Conservation (phyloP, 345 rosid genomes). For the Crucihimalaya himalaica region DNA sequence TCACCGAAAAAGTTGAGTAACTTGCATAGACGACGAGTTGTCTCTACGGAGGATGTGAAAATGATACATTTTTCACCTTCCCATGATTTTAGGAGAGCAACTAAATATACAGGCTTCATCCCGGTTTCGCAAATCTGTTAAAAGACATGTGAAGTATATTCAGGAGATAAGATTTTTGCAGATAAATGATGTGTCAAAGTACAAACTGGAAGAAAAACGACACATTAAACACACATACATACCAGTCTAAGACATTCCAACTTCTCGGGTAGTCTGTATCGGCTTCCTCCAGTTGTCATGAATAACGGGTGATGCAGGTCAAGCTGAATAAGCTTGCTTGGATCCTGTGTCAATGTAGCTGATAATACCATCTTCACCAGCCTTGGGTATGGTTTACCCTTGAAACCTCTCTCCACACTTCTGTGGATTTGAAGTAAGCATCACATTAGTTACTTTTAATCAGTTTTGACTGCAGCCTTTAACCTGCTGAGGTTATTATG, state of each 20-base stretch:
- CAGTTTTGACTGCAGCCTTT: neutral
- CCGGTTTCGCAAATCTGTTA: conserved; percentile 72
- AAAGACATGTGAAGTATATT: conserved; percentile 18
- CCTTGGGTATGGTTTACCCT: conserved; percentile 76
- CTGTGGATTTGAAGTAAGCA: conserved; percentile 32
- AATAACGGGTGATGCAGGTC: conserved; percentile 90
- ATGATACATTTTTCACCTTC: conserved; percentile 82
- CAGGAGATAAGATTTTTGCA: conserved; percentile 15
- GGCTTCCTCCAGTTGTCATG: conserved; percentile 72
- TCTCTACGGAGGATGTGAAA: conserved; percentile 85
- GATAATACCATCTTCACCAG: conserved; percentile 88
- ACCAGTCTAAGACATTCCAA: conserved; percentile 87
- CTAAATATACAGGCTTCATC: conserved; percentile 76
- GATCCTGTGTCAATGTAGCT: conserved; percentile 95
- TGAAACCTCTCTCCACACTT: conserved; percentile 88
- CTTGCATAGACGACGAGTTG: conserved; percentile 81
- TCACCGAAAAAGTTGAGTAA: conserved; percentile 77
- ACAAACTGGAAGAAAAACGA: neutral
- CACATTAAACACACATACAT: conserved; percentile 39
- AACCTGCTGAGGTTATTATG: neutral
- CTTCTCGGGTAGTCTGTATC: conserved; percentile 80
- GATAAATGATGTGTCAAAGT: neutral
- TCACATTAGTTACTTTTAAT: conserved; percentile 21
- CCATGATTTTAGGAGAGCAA: conserved; percentile 70
- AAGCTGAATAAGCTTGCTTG: conserved; percentile 95